phyloP scores from a whole-genome alignment of 495 filamentous ascomycete genomes.

The Hyphodiscus hymeniophilus region DNA sequence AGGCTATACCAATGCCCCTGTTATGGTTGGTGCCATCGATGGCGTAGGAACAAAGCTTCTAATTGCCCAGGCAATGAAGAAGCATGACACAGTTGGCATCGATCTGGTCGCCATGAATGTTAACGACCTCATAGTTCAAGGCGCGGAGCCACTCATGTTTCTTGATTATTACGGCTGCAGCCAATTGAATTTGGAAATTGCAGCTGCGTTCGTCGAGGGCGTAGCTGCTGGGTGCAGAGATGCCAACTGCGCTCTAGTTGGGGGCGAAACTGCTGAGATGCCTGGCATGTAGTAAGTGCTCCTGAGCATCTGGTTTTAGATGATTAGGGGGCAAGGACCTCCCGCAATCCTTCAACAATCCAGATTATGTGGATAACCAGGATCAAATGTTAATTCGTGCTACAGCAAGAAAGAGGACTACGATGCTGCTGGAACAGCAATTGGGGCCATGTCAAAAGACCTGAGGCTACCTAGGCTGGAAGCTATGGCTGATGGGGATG shows the following conservation, averaged over 20 bases:
- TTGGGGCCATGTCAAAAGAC: conserved; percentile 66
- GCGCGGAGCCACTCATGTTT: conserved; percentile 89
- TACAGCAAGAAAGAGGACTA: conserved; percentile 74
- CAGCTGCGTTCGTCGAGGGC: conserved; percentile 75
- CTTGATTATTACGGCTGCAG: conserved; percentile 93
- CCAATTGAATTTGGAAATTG: conserved; percentile 68
- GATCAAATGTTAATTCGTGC: too few species aligned
- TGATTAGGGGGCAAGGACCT: too few species aligned
- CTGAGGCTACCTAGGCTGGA: conserved; percentile 66
- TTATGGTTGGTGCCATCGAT: conserved; percentile 84
- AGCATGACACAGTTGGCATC: conserved; percentile 89
- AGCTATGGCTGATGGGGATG: conserved; percentile 71
- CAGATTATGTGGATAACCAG: too few species aligned
- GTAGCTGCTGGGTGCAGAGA: conserved; percentile 77
- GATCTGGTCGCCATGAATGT: conserved; percentile 99
- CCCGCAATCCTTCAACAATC: too few species aligned
- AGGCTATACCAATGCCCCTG: conserved; percentile 64
- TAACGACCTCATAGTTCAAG: conserved; percentile 93
- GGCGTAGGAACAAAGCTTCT: conserved; percentile 96
- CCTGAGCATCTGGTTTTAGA: too few species aligned
- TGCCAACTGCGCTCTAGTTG: conserved; percentile 80
- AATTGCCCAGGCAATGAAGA: conserved; percentile 77
- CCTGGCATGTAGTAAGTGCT: conserved; percentile 86
- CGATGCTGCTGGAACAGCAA: conserved; percentile 80
- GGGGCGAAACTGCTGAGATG: conserved; percentile 97